Evolutionary conservation across 768 basidiomycete genomes (phyloP), one percentile per base, ranked within the genome.

Genomic region (Cystobasidiopsis lactophilus): DNA sequence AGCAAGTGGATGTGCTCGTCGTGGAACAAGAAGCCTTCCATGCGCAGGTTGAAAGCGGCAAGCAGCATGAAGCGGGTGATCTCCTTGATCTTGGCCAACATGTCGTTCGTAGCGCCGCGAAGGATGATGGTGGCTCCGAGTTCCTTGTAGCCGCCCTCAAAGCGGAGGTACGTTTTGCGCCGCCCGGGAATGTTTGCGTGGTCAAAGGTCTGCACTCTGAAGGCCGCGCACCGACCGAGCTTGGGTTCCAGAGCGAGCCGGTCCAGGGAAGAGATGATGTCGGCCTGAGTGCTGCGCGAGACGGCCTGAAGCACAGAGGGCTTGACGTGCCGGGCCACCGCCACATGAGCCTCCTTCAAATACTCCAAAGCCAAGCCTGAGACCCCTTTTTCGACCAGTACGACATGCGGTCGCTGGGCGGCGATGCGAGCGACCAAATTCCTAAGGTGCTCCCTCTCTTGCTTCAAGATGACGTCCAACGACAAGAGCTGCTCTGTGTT

Each of bases 101-200:
- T 83, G 37, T 80, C 79, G 52, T 80, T 72, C 62, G 89, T 76
- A 3, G 77, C 88, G 10, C 93, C 93, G 40, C 93, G 75, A 43
- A 98, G 66, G 37, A 96, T 73, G 59, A 98, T 80, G 2, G 93
- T 96, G 58, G 88, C 95, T 0, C 89, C 89, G 75, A 85, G 81
- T 57, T 93, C 85, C 47, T 76, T 75, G 63, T 76, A 81, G 62
- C 89, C 93, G 1, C 91, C 91, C 67, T 98, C 93, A 62, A 98
- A 96, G 1, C 93, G 80, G 85, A 98, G 88, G 63, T 85, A 82
- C 0, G 91, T 85, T 71, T 98, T 98, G 52, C 93, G 74, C 18
- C 75, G 75, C 19, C 86, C 88, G n/a, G 89, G 86, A 39, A 96
- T 98, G 38, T 89, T 72, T 13, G 77, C 74, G 66, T 98, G 89